Evolutionary conservation across 352 stramenopile species (phyloP), one percentile per base, ranked within the genome.

Genomic region (Phytophthora sojae): DNA sequence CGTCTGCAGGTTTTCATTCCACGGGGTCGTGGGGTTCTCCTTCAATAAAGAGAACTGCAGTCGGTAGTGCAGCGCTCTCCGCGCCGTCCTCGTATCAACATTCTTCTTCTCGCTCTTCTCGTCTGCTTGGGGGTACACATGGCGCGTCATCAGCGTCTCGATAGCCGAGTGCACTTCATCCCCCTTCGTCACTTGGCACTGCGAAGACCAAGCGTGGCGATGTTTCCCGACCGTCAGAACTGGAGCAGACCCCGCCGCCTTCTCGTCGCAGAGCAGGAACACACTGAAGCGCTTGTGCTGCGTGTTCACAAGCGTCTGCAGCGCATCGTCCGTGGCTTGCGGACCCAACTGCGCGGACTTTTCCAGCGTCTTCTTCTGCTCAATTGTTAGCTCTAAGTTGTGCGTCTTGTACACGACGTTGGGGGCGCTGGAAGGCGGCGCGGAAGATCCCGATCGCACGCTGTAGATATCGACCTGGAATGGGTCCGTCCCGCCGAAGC

Each of bases 41-140:
- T 92, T 92, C 3, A 95, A 64, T 30, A 95, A 59, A 6, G 83
- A 80, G 58, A 94, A 92, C 55, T 89, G 79, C 25, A 93, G 64
- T 45, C 86, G 86, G 58, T 94, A 95, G 39, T 82, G 76, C 11
- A 89, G 71, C 4, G 88, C 79, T 29, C 73, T 73, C 3, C 87
- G 69, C 11, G 87, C 85, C 21, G 54, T 74, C 50, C 75, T 80
- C 9, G 71, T 65, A 12, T 62, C 55, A 12, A 57, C 39, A 17
- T 57, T 32, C 17, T 57, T n/a, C 17, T 52, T 26, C 1, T 60
- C 49, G 2, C 30, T 52, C 39, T 66, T 57, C 42, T 61, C 49
- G 17, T 57, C 35, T 12, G 26, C 2, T 39, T 39, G 53, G 5
- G 76, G 74, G 60, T 83, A 88, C 19, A 90, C 71, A 49, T 92